A percentile compares a stretch with the other conserved stretches of the same genome.
These are phyloP conservation scores for Calonectria leucothoes DNA, from an alignment of 2,329 filamentous ascomycete species.

Conservation along the genomic window DNA sequence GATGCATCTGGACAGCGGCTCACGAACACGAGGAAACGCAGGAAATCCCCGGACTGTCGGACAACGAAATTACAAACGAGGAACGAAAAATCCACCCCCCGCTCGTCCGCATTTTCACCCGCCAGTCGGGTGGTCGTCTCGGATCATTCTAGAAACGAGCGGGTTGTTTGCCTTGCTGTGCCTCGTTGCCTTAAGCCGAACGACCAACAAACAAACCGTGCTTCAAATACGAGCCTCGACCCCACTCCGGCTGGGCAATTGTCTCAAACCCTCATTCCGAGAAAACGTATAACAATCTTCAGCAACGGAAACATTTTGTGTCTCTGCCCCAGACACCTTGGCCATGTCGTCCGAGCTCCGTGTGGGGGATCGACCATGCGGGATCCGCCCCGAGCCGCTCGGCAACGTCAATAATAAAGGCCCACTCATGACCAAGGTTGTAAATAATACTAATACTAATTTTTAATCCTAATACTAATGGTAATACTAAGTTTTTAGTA, in stretches of 20 bases:
- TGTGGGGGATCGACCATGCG: slow-evolving; percentile 4
- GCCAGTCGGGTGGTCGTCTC: not conserved
- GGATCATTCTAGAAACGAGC: slow-evolving; percentile 5
- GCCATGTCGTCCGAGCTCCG: not conserved
- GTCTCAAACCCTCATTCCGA: not conserved
- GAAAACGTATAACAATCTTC: slow-evolving; percentile 6
- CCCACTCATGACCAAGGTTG: not conserved
- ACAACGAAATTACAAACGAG: not conserved
- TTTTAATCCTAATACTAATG: too few relatives aligned
- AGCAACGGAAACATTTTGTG: not conserved
- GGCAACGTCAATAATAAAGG: slow-evolving; percentile 3
- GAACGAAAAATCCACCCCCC: not conserved
- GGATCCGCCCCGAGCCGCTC: slow-evolving; percentile 13
- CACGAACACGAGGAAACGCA: not conserved
- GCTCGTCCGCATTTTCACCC: not conserved
- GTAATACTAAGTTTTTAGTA: too few relatives aligned
- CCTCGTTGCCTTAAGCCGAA: not conserved
- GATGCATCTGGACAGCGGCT: not conserved
- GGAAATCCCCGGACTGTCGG: not conserved
- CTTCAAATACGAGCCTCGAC: not conserved
- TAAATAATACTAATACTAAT: too few relatives aligned
- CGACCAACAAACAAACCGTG: not conserved
- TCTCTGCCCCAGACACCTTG: not conserved
- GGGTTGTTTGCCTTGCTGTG: not conserved
- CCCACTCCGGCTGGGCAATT: not conserved